A percentile compares a stretch with the other conserved stretches of the same genome.
Evolutionary conservation across 2,329 filamentous ascomycete species (phyloP).

Genomic region (Fusarium sp.): DNA sequence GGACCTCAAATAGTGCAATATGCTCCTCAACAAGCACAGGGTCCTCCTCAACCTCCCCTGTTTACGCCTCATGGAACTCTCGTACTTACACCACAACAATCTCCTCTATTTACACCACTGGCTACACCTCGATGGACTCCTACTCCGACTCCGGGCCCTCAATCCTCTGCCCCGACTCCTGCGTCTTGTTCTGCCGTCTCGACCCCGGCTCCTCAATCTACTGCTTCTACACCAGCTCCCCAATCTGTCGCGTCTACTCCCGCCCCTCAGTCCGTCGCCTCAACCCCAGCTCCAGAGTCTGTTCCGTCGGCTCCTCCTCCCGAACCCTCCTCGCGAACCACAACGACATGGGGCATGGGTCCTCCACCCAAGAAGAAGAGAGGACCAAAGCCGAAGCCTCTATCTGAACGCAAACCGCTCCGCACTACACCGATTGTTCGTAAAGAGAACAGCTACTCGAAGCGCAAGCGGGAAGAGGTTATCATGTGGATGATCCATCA

Average conservation of each 20-base stretch:
- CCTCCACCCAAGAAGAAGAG: conserved; percentile 13
- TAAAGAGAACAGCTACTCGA: conserved; percentile 24
- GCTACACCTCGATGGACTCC: background rate
- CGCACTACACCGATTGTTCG: conserved; percentile 19
- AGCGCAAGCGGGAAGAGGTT: conserved; percentile 26
- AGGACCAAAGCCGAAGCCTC: conserved; percentile 26
- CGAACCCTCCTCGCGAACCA: background rate
- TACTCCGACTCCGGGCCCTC: conserved; percentile 2
- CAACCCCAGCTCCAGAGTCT: too few relatives aligned
- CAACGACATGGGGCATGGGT: background rate
- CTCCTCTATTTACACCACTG: conserved; percentile 12
- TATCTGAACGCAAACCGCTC: conserved; percentile 15
- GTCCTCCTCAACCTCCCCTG: background rate
- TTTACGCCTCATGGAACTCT: background rate
- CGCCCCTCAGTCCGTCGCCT: too few relatives aligned
- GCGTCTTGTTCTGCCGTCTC: too few relatives aligned
- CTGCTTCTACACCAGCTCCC: background rate
- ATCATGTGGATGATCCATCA: conserved; percentile 18
- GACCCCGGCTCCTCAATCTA: background rate
- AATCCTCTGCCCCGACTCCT: background rate
- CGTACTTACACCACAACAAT: background rate
- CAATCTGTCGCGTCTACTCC: background rate
- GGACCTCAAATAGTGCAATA: background rate
- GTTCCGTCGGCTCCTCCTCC: background rate
- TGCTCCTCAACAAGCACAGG: background rate